Evolutionary conservation across 371 early-diverging fungal genomes (phyloP).

Genomic region (Apophysomyces ossiformis): DNA sequence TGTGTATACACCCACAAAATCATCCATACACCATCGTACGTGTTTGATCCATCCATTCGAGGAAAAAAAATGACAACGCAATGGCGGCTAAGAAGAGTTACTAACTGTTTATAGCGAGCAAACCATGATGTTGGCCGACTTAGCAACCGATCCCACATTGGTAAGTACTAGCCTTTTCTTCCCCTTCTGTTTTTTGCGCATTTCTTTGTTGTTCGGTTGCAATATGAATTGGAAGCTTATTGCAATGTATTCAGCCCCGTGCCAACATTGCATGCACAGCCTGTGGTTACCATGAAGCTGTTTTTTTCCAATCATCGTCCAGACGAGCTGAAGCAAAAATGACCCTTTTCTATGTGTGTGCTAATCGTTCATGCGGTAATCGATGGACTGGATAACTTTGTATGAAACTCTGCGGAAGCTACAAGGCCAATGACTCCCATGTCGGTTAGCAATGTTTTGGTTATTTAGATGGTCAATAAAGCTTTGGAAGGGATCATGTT

Average conservation of each 20-base stretch:
- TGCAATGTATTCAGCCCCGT: slow-evolving; percentile 56
- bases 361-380: slow-evolving; percentile 74
- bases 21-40: slow-evolving; percentile 78
- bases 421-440: no score
- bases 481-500: no score
- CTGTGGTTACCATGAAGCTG: slow-evolving; percentile 80
- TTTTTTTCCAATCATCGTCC: slow-evolving; percentile 92
- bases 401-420: no score
- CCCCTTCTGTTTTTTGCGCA: no score
- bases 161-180: slow-evolving; percentile 29
- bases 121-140: slow-evolving; percentile 77
- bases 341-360: slow-evolving; percentile 93
- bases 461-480: no score
- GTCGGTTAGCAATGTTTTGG: no score
- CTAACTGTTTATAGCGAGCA: slow-evolving; percentile 61
- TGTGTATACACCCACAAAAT: slow-evolving; percentile 91
- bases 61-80: neutral
- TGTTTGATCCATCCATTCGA: neutral
- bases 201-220: no score
- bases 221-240: neutral
- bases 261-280: slow-evolving; percentile 69
- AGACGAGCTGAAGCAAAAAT: slow-evolving; percentile 88
- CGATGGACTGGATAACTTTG: slow-evolving; percentile 62
- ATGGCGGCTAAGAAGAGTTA: neutral
- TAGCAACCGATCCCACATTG: slow-evolving; percentile 83